Conservation (phyloP, 371 early-diverging fungal genomes). For the Mucor saturninus region DNA sequence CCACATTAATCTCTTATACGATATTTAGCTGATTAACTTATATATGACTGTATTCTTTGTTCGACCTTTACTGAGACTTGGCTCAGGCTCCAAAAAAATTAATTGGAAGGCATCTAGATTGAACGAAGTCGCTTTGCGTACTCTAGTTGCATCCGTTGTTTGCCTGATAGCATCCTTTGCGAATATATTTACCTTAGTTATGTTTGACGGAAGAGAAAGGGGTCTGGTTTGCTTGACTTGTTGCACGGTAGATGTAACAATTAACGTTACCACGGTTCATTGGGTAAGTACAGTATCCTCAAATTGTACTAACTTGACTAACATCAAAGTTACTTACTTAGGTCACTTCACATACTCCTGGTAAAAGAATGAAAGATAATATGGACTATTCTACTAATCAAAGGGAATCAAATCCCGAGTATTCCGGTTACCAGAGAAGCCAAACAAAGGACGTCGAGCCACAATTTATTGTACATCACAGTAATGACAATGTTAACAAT, state of each 20-base stretch:
- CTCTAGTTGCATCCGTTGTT: constrained; percentile 52
- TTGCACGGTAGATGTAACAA: constrained; percentile 62
- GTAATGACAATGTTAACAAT: not conserved
- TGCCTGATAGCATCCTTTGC: constrained; percentile 54
- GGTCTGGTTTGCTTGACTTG: constrained; percentile 58
- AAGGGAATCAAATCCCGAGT: constrained; percentile 7
- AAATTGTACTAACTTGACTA: not conserved
- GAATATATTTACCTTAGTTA: constrained; percentile 49
- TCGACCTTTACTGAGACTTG: constrained; percentile 37
- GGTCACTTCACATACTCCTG: constrained; percentile 29
- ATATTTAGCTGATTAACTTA: constrained; percentile 41
- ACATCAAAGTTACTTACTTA: not conserved
- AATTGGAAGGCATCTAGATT: constrained; percentile 49
- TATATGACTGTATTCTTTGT: constrained; percentile 59
- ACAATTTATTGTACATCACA: not conserved
- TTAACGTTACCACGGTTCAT: constrained; percentile 60
- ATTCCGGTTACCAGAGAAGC: not conserved
- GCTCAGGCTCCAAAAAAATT: constrained; percentile 17
- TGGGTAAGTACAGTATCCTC: constrained; percentile 42
- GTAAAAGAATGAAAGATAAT: constrained; percentile 21
- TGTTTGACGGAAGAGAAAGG: constrained; percentile 52
- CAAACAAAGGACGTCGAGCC: constrained; percentile 2
- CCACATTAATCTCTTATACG: not conserved
- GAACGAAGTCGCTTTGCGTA: constrained; percentile 53
- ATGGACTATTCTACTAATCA: constrained; percentile 12